These are phyloP conservation scores for Eimeria necatrix DNA, from an alignment of 169 alveolate species.

Conservation along the genomic window DNA sequence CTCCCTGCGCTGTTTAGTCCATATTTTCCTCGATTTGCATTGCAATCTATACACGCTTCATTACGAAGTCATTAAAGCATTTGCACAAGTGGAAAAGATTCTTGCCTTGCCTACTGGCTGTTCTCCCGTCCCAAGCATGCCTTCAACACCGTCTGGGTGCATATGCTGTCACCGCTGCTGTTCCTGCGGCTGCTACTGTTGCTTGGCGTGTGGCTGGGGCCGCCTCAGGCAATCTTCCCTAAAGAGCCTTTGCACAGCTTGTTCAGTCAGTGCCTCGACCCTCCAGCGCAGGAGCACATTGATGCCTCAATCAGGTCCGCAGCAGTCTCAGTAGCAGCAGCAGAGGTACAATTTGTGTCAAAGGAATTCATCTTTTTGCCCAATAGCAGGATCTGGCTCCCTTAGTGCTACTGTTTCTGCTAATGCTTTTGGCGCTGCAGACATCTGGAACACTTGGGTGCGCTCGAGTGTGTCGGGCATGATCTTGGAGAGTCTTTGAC, in stretches of 20 bases:
- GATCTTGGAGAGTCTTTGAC: slow-evolving; percentile 57
- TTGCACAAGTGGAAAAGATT: no score
- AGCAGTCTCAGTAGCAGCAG: slow-evolving; percentile 2
- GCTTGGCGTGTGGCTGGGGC: not conserved
- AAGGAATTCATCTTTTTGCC: not conserved
- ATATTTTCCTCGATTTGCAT: no score
- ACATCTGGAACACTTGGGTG: slow-evolving; percentile 66
- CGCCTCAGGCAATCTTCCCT: slow-evolving; percentile 79
- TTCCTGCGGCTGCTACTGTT: slow-evolving; percentile 4
- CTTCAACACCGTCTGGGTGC: no score
- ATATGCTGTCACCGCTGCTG: not conserved
- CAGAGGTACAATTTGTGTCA: not conserved
- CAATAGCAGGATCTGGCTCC: not conserved
- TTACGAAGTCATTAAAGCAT: no score
- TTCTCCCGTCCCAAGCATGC: not conserved
- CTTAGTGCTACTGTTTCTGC: not conserved
- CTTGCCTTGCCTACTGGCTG: not conserved
- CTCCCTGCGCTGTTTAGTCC: no score
- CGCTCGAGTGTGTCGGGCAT: not conserved
- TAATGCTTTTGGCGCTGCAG: slow-evolving; percentile 28
- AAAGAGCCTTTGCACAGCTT: slow-evolving; percentile 14
- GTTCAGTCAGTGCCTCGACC: slow-evolving; percentile 76
- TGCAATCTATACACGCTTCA: no score
- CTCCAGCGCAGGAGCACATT: slow-evolving; percentile 66
- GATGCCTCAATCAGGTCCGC: slow-evolving; percentile 66